Percentiles rank a stretch among this genome's conserved stretches.
These are phyloP conservation scores for Ajuga chamaepitys DNA, from an alignment of 257 asterid species.

Conservation along the genomic window DNA sequence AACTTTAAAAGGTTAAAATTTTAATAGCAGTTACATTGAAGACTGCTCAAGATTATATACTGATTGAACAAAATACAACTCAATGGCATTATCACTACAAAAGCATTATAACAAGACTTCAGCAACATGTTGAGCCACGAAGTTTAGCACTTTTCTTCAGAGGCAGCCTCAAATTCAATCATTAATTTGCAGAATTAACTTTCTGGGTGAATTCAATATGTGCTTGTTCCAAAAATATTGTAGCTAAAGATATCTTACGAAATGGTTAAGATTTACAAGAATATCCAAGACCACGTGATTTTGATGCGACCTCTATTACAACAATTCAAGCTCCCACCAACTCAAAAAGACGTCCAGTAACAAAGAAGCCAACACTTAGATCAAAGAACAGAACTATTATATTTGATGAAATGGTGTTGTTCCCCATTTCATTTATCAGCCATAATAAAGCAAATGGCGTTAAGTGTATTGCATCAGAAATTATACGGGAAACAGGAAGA, in stretches of 20 bases:
- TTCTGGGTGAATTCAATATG: not conserved
- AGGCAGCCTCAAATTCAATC: not conserved
- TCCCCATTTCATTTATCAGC: not conserved
- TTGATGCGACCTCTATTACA: not conserved
- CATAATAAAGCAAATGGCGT: not conserved
- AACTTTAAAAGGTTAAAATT: not conserved
- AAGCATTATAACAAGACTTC: not conserved
- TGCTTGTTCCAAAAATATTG: not conserved
- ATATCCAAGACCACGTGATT: not conserved
- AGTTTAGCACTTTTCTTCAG: not conserved
- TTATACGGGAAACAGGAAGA: constrained; percentile 6
- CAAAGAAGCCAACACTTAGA: not conserved
- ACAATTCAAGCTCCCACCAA: not conserved
- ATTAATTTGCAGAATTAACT: not conserved
- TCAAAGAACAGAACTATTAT: not conserved
- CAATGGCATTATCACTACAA: not conserved
- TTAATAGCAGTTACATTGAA: not conserved
- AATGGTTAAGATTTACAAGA: not conserved
- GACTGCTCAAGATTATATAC: not conserved
- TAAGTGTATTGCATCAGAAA: not conserved
- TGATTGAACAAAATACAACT: constrained; percentile 5
- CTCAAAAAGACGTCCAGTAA: not conserved
- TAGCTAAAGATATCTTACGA: not conserved
- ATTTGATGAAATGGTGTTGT: not conserved
- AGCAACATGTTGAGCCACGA: not conserved